These are phyloP conservation scores for Cladosporium sp. DNA, from an alignment of 2,329 filamentous ascomycete genomes.

Conservation along the genomic window DNA sequence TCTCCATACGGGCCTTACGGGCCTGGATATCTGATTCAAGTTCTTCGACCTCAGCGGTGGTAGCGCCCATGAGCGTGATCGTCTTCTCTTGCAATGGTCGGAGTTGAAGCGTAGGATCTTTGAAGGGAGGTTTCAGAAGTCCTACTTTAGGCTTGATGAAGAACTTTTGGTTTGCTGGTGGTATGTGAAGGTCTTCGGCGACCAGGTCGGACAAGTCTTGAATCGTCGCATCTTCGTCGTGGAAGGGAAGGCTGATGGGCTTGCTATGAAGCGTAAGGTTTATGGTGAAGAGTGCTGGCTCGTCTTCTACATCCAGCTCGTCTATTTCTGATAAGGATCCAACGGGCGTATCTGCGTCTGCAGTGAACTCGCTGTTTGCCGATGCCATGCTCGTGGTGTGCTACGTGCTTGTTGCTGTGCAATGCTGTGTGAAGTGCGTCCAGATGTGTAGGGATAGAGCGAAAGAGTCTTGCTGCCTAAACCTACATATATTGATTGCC, in stretches of 20 bases:
- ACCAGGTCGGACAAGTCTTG: conserved; percentile 58
- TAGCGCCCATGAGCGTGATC: conserved; percentile 62
- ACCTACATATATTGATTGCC: not conserved
- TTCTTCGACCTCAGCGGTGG: conserved; percentile 55
- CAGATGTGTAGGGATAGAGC: not conserved
- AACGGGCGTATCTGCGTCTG: not conserved
- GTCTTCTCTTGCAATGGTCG: conserved; percentile 52
- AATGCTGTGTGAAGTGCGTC: not conserved
- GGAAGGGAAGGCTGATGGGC: conserved; percentile 45
- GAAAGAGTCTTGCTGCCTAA: not conserved
- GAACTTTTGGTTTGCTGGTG: conserved; percentile 63
- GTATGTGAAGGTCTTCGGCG: conserved; percentile 54
- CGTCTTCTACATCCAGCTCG: conserved; percentile 1
- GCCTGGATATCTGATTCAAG: conserved; percentile 49
- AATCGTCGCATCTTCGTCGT: conserved; percentile 47
- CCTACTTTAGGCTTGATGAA: conserved; percentile 61
- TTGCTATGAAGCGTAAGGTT: conserved; percentile 54
- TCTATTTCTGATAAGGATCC: conserved; percentile 1
- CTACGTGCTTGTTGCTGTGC: not conserved
- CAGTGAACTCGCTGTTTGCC: not conserved
- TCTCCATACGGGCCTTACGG: conserved; percentile 45
- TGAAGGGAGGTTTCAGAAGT: conserved; percentile 61
- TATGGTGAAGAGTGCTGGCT: conserved; percentile 33
- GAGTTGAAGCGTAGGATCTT: conserved; percentile 51
- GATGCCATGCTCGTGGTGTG: not conserved